Evolutionary conservation across 805 yeast genomes (phyloP), one percentile per base, ranked within the genome.

Genomic region (Suhomyces faveliae): DNA sequence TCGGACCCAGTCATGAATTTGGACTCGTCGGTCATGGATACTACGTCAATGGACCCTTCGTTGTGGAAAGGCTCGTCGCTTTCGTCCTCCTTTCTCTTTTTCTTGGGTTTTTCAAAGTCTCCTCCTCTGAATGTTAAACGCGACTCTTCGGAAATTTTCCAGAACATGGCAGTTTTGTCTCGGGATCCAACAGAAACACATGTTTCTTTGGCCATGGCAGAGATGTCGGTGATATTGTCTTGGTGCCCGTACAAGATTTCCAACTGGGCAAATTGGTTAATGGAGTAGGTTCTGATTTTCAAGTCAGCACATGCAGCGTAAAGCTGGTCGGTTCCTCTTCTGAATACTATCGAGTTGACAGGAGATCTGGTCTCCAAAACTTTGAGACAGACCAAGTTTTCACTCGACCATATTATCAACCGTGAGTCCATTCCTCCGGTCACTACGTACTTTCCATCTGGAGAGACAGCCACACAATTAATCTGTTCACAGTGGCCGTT

Each of bases 91-190:
- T 54, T 62, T 67, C 54, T 71, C 68, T 54, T 68, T 54, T 58
- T 67, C 52, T 61, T 65, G 65, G 66, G 74, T 56, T 70, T 80
- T 42, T 66, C 72, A 12, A 67, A 68, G 60, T 89, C 96, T 49
- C 95, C 96, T 51, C 96, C 96, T 62, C 96, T 80, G 66, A 92
- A 92, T 0, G 97, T 90, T 59, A 94, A 78, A 62, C 97, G 81
- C 1, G 96, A 83, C 69, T 94, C 99, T 59, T 94, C 99, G 21
- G 96, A 82, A 55, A 94, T 89, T 65, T 94, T 94, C 99, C 99
- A 94, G 58, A 88, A 74, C 85, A 95, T 86, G 8, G 92, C 97
- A 4, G 97, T 88, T 59, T 95, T 84, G 68, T 94, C 99, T 58
- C 98, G 81, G 3, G 96, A 78, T 13, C 99, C 99, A 25, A 92